Evolutionary conservation across 495 filamentous ascomycete genomes (phyloP).

Genomic region (Penicillium goetzii): DNA sequence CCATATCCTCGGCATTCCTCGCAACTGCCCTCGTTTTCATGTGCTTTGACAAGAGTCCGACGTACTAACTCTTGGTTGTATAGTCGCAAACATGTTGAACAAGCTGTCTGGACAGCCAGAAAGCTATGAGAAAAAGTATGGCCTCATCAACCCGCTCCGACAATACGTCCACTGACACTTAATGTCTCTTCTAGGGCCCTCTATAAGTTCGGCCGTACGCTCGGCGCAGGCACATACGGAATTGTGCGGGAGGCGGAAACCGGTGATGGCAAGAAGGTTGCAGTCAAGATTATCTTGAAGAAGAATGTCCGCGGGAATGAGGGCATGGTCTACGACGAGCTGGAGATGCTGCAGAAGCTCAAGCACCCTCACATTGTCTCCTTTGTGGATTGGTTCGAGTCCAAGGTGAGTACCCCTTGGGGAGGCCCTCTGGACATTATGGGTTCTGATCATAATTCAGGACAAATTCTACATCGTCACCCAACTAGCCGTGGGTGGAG

Average conservation of each 20-base stretch:
- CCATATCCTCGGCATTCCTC: not conserved
- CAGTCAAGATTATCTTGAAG: constrained; percentile 99
- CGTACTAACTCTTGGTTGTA: constrained; percentile 37
- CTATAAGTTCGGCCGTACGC: constrained; percentile 89
- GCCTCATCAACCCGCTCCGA: not conserved
- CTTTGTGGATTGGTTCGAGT: constrained; percentile 99
- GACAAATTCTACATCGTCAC: constrained; percentile 99
- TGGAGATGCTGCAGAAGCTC: constrained; percentile 86
- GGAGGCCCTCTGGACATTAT: not conserved
- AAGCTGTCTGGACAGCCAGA: constrained; percentile 97
- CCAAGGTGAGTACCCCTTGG: constrained; percentile 54
- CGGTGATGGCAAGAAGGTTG: constrained; percentile 79
- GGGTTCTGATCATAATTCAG: constrained; percentile 48
- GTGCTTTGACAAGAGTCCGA: constrained; percentile 6
- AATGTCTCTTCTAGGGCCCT: constrained; percentile 58
- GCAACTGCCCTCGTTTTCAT: constrained; percentile 3
- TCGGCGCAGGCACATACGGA: constrained; percentile 97
- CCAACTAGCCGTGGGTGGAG: constrained; percentile 92
- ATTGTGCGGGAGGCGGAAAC: constrained; percentile 93
- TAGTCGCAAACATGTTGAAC: constrained; percentile 92
- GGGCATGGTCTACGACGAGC: constrained; percentile 97
- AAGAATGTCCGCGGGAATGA: constrained; percentile 99
- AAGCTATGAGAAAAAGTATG: constrained; percentile 97
- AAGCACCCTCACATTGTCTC: constrained; percentile 96
- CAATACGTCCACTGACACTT: constrained; percentile 15